Conservation (phyloP, 495 filamentous ascomycete genomes). For the Penicillium canescens region DNA sequence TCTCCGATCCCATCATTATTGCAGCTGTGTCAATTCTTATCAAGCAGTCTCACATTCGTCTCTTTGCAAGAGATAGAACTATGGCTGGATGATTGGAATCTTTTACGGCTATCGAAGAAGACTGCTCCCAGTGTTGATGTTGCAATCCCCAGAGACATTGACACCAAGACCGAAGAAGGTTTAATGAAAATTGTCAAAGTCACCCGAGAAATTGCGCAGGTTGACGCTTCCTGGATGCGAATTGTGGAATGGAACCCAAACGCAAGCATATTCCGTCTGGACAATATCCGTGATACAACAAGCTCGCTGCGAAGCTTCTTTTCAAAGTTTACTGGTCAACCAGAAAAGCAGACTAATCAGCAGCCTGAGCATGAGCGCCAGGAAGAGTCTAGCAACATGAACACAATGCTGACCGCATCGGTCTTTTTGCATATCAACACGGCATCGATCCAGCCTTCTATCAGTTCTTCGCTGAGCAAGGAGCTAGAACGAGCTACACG, state of each 20-base stretch:
- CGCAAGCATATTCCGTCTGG: slow-evolving; percentile 39
- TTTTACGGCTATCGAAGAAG: slow-evolving; percentile 79
- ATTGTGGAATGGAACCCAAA: slow-evolving; percentile 79
- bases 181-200: slow-evolving; percentile 79
- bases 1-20: slow-evolving; percentile 83
- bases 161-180: slow-evolving; percentile 76
- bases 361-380: slow-evolving; percentile 21
- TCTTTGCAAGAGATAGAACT: slow-evolving; percentile 84
- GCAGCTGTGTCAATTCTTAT: slow-evolving; percentile 85
- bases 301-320: slow-evolving; percentile 78
- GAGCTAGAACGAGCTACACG: slow-evolving; percentile 97
- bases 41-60: slow-evolving; percentile 95
- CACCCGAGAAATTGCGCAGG: slow-evolving; percentile 78
- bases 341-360: slow-evolving; percentile 31
- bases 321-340: slow-evolving; percentile 60
- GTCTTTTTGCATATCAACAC: slow-evolving; percentile 89
- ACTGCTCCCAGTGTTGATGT: slow-evolving; percentile 71
- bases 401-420: slow-evolving; percentile 62
- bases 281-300: slow-evolving; percentile 44
- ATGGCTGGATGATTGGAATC: slow-evolving; percentile 81
- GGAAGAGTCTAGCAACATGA: slow-evolving; percentile 60
- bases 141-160: slow-evolving; percentile 75
- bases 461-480: slow-evolving; percentile 64
- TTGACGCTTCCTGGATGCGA: slow-evolving; percentile 90
- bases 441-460: slow-evolving; percentile 72